A percentile compares a stretch with the other conserved stretches of the same genome.
phyloP scores from a whole-genome alignment of 768 basidiomycete species.

The Hemileccinum rubropunctum region DNA sequence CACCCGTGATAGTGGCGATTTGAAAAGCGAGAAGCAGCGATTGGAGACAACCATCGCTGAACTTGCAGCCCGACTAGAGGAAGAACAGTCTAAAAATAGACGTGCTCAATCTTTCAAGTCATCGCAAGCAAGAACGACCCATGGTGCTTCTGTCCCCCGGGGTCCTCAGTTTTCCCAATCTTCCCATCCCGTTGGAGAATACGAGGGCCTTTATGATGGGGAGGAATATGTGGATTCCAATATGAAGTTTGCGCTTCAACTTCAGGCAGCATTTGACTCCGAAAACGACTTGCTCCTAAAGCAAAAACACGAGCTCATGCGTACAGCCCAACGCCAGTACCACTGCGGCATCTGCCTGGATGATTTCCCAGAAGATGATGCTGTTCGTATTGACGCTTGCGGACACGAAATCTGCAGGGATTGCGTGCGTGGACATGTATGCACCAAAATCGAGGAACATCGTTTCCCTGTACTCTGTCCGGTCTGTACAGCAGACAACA shows the following conservation, averaged over 20 bases:
- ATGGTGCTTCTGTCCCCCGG: background rate
- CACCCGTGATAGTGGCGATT: slow-evolving; percentile 27
- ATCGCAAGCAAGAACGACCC: background rate
- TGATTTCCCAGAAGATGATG: slow-evolving; percentile 39
- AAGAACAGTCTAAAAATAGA: slow-evolving; percentile 7
- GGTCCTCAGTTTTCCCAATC: background rate
- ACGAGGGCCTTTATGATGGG: background rate
- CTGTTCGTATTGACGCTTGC: slow-evolving; percentile 43
- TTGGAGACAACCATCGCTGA: slow-evolving; percentile 26
- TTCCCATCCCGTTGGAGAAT: background rate
- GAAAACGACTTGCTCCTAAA: slow-evolving; percentile 37
- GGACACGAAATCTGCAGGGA: slow-evolving; percentile 52
- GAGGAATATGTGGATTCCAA: slow-evolving; percentile 10
- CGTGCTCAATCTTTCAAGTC: slow-evolving; percentile 1
- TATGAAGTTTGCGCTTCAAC: slow-evolving; percentile 24
- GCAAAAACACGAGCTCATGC: slow-evolving; percentile 32
- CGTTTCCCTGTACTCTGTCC: slow-evolving; percentile 63
- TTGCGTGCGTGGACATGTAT: slow-evolving; percentile 45
- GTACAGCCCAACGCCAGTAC: slow-evolving; percentile 37
- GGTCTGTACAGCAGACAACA: slow-evolving; percentile 41
- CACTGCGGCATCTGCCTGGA: slow-evolving; percentile 60
- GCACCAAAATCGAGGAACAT: slow-evolving; percentile 48
- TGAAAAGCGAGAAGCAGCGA: slow-evolving; percentile 18
- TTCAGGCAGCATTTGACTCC: slow-evolving; percentile 40
- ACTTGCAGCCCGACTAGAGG: slow-evolving; percentile 10